A percentile compares a stretch with the other conserved stretches of the same genome.
Conservation (phyloP, 306 rosid genomes). For the Canavalia ensiformis region DNA sequence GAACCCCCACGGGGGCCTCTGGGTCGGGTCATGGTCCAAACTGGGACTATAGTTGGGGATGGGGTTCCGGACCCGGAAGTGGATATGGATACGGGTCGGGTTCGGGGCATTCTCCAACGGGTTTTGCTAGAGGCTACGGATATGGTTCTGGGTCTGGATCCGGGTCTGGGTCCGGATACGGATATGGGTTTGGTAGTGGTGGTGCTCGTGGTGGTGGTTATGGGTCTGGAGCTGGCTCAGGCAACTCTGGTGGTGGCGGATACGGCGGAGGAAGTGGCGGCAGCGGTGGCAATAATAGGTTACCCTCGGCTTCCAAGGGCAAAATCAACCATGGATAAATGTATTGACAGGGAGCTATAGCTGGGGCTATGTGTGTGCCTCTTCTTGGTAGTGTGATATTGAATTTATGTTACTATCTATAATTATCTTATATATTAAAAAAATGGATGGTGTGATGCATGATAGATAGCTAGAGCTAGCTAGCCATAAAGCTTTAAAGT, state of each 20-base stretch:
- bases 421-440: not conserved
- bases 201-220: slow-evolving; percentile 67
- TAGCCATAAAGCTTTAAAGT: slow-evolving; percentile 31
- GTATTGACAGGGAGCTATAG: slow-evolving; percentile 17
- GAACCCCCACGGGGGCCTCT: slow-evolving; percentile 59
- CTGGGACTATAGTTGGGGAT: slow-evolving; percentile 88
- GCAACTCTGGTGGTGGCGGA: slow-evolving; percentile 49
- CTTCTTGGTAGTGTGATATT: not conserved
- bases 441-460: slow-evolving; percentile 41
- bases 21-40: slow-evolving; percentile 82
- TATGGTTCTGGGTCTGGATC: slow-evolving; percentile 75
- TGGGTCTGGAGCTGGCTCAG: slow-evolving; percentile 69
- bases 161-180: slow-evolving; percentile 66
- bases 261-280: slow-evolving; percentile 43
- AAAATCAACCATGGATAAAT: slow-evolving; percentile 53
- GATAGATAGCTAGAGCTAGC: slow-evolving; percentile 37
- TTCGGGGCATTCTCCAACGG: slow-evolving; percentile 66
- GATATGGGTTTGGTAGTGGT: slow-evolving; percentile 67
- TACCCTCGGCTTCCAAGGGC: slow-evolving; percentile 35
- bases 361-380: slow-evolving; percentile 15
- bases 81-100: slow-evolving; percentile 94
- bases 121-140: slow-evolving; percentile 72
- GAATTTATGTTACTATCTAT: not conserved
- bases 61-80: slow-evolving; percentile 74
- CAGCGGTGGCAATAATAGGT: slow-evolving; percentile 34